Percentiles rank a stretch among this genome's conserved stretches.
phyloP scores from a whole-genome alignment of 345 rosid species.

The Gossypium ekmanianum region DNA sequence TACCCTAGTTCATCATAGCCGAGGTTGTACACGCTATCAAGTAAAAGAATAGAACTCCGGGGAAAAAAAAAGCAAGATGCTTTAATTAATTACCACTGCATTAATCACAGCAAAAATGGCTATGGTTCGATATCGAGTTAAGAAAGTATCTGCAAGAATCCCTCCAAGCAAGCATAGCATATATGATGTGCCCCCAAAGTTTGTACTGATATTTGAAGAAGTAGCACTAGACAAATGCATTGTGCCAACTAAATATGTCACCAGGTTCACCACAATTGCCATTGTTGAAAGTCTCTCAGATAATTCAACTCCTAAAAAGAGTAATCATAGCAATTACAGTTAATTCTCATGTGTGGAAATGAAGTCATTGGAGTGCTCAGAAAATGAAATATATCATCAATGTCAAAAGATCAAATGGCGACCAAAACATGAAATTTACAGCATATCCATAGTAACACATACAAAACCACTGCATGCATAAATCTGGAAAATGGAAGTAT shows the following conservation, averaged over 20 bases:
- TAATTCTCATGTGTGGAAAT: no score
- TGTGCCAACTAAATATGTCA: slow-evolving; percentile 17
- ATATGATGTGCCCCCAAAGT: slow-evolving; percentile 11
- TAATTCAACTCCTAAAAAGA: slow-evolving; percentile 2
- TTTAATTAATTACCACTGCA: not conserved
- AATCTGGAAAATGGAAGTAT: no score
- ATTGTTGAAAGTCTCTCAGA: slow-evolving; percentile 16
- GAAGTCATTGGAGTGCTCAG: no score
- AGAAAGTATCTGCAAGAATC: slow-evolving; percentile 1
- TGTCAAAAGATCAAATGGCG: no score
- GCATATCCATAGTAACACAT: no score
- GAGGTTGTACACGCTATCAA: not conserved
- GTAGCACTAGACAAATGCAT: slow-evolving; percentile 18
- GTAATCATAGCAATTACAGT: no score
- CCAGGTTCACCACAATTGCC: slow-evolving; percentile 18
- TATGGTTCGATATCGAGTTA: not conserved
- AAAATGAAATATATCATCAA: no score
- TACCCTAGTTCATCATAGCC: not conserved
- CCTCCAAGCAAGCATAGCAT: slow-evolving; percentile 12
- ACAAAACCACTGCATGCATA: no score
- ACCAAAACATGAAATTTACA: no score
- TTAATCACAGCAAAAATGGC: not conserved
- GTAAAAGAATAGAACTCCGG: not conserved
- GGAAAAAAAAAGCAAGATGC: not conserved
- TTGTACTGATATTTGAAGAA: slow-evolving; percentile 4